Evolutionary conservation across 148 eudicot genomes (phyloP).

Genomic region (Amaranthus hypochondriacus): DNA sequence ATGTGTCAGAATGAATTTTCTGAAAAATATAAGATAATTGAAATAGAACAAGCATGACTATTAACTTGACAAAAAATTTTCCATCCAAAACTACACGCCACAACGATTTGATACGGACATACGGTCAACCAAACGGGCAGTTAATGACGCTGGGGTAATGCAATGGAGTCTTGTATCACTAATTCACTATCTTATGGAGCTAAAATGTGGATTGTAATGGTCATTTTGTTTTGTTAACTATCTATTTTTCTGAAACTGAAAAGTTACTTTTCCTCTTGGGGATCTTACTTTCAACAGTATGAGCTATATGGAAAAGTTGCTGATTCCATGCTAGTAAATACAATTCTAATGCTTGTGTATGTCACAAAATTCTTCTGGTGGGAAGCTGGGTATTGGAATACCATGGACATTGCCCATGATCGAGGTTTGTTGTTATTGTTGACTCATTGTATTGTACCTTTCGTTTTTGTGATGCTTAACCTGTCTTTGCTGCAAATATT

Average conservation of each 20-base stretch:
- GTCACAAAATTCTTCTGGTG: conserved; percentile 98
- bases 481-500: neutral
- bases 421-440: conserved; percentile 52
- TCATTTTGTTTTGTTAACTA: neutral
- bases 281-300: conserved; percentile 44
- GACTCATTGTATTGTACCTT: neutral
- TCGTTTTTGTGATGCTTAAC: neutral
- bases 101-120: too few relatives aligned
- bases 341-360: conserved; percentile 77
- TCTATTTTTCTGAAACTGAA: conserved; percentile 6
- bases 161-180: too few relatives aligned
- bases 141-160: too few relatives aligned
- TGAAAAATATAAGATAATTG: too few relatives aligned
- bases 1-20: too few relatives aligned
- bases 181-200: neutral
- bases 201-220: neutral
- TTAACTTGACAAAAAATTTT: too few relatives aligned
- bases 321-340: conserved; percentile 89
- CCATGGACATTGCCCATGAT: conserved; percentile 99
- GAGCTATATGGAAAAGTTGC: conserved; percentile 69
- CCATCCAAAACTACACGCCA: too few relatives aligned
- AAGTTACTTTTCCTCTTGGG: neutral
- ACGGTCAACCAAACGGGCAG: too few relatives aligned
- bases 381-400: conserved; percentile 99
- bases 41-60: too few relatives aligned